A percentile compares a stretch with the other conserved stretches of the same genome.
Conservation (phyloP, 164 flowering plant genomes). For the Warburgia ugandensis region DNA sequence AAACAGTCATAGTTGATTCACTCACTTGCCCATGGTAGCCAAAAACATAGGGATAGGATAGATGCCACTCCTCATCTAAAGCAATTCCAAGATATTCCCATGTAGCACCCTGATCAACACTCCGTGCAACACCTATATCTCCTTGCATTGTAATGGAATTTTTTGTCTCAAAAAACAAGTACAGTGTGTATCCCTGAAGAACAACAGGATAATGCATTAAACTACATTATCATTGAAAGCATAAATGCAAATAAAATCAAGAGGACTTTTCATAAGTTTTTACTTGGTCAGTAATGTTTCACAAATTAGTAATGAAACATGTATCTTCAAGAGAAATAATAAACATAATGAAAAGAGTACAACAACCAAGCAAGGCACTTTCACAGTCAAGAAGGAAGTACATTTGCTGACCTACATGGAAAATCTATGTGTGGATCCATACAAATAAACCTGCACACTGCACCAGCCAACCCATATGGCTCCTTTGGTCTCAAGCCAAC, state of each 20-base stretch:
- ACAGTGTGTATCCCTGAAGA: constrained; percentile 52
- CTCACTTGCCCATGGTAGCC: constrained; percentile 58
- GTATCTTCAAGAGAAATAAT: neutral
- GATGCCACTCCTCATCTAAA: constrained; percentile 88
- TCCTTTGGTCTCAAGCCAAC: too few relatives aligned
- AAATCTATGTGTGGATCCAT: too few relatives aligned
- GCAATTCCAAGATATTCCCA: constrained; percentile 76
- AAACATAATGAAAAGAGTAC: too few relatives aligned
- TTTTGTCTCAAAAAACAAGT: constrained; percentile 69
- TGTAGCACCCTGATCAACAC: constrained; percentile 67
- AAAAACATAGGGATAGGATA: constrained; percentile 79
- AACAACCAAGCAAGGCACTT: neutral
- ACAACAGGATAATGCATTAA: neutral
- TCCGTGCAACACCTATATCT: constrained; percentile 77
- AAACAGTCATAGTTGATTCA: neutral
- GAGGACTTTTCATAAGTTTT: neutral
- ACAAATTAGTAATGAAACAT: neutral
- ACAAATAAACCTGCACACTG: too few relatives aligned
- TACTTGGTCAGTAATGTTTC: neutral
- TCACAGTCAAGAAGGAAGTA: neutral
- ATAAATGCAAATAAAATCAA: neutral
- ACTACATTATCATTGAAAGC: neutral
- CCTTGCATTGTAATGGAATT: constrained; percentile 72
- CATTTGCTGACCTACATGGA: neutral
- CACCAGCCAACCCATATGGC: too few relatives aligned